These are phyloP conservation scores for Globisporangium nodosum DNA, from an alignment of 352 stramenopile genomes.

Conservation along the genomic window DNA sequence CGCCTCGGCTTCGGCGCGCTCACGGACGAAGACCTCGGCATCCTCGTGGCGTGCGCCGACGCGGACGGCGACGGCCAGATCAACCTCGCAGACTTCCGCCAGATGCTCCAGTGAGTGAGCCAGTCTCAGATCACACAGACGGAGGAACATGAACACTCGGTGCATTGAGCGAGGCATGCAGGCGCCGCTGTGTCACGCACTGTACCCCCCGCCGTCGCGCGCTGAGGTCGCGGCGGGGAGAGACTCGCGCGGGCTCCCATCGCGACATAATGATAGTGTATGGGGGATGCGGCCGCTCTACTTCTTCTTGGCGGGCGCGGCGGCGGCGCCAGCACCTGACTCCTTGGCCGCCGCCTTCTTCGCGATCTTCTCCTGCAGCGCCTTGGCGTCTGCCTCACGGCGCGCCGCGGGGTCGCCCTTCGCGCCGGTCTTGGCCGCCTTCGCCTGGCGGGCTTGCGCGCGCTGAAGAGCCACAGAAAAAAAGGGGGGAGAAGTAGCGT, in stretches of 20 bases:
- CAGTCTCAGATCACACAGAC: background rate
- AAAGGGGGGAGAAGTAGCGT: background rate
- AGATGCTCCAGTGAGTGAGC: constrained; percentile 37
- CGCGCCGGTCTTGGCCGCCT: constrained; percentile 25
- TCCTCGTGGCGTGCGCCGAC: constrained; percentile 85
- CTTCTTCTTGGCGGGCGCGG: constrained; percentile 31
- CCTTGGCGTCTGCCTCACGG: constrained; percentile 68
- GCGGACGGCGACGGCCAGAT: constrained; percentile 78
- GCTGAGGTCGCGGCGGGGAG: background rate
- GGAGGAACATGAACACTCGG: background rate
- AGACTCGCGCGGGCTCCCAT: background rate
- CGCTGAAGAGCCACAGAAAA: constrained; percentile 22
- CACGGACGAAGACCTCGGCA: constrained; percentile 75
- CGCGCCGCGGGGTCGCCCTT: constrained; percentile 58
- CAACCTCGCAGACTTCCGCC: constrained; percentile 76
- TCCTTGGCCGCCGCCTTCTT: constrained; percentile 63
- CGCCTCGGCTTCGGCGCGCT: constrained; percentile 72
- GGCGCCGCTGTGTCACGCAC: background rate
- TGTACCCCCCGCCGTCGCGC: too few relatives aligned
- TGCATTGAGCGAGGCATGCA: background rate
- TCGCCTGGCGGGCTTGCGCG: constrained; percentile 63
- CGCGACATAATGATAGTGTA: constrained; percentile 11
- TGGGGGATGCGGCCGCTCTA: constrained; percentile 1
- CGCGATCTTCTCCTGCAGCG: constrained; percentile 78
- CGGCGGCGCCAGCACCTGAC: constrained; percentile 20